Evolutionary conservation across 371 early-diverging fungal genomes (phyloP).

Genomic region (Parasitella parasitica): DNA sequence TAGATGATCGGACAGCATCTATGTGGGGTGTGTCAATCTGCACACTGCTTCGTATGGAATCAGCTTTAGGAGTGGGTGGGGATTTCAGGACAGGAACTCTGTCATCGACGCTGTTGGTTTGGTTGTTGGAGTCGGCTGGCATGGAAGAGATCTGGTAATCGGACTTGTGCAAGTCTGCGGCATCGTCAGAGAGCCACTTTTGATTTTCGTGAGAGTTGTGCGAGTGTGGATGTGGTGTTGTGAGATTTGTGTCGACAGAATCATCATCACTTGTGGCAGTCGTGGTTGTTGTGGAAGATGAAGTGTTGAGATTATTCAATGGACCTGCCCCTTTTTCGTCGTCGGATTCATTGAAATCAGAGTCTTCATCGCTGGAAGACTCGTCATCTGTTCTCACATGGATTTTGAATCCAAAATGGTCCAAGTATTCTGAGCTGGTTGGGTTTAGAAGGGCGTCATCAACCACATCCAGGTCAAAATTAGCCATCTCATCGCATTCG

Average conservation of each 20-base stretch:
- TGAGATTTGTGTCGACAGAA: neutral
- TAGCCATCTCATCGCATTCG: conserved; percentile 10
- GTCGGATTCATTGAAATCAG: conserved; percentile 12
- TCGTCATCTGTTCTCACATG: conserved; percentile 50
- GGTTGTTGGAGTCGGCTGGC: neutral
- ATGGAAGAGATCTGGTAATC: neutral
- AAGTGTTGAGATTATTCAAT: neutral
- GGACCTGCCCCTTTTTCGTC: neutral
- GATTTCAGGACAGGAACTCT: conserved; percentile 15
- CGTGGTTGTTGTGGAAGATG: conserved; percentile 1
- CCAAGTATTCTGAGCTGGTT: conserved; percentile 34
- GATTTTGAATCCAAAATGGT: conserved; percentile 49
- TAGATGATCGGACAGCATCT: neutral
- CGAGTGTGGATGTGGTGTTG: conserved; percentile 2
- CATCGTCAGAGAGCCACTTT: neutral
- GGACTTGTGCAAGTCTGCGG: neutral
- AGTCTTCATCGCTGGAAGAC: conserved; percentile 30
- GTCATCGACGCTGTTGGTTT: neutral
- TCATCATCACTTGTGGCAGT: conserved; percentile 10
- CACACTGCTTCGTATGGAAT: neutral
- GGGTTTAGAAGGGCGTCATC: conserved; percentile 45
- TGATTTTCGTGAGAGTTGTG: neutral
- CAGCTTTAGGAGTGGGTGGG: conserved; percentile 2
- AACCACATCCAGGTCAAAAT: conserved; percentile 46
- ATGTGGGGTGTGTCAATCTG: neutral